phyloP scores from a whole-genome alignment of 192 early-diverging fungal species.

The Podila minutissima region DNA sequence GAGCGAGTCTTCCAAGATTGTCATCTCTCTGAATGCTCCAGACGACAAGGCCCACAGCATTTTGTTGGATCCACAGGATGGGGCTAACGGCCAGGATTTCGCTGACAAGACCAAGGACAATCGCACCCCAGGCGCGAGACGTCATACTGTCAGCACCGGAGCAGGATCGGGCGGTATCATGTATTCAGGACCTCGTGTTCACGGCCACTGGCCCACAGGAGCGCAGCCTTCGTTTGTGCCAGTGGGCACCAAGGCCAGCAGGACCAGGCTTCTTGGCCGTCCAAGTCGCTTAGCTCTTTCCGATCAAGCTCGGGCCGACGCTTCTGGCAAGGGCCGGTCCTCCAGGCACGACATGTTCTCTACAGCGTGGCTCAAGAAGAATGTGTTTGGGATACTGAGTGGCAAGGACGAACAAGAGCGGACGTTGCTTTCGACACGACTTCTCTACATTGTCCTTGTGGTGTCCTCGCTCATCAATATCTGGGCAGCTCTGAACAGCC shows the following conservation, averaged over 20 bases:
- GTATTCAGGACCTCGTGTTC: constrained; percentile 11
- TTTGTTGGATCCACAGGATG: constrained; percentile 21
- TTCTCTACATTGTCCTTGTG: constrained; percentile 30
- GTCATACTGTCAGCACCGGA: constrained; percentile 39
- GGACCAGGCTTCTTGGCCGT: constrained; percentile 24
- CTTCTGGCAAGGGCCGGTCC: not conserved
- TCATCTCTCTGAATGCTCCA: constrained; percentile 38
- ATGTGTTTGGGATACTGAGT: not conserved
- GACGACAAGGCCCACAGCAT: constrained; percentile 33
- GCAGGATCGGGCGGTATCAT: constrained; percentile 13
- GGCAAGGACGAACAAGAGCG: constrained; percentile 20
- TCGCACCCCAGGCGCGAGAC: constrained; percentile 15
- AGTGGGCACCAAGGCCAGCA: constrained; percentile 34
- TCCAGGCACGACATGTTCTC: not conserved
- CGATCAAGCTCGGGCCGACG: not conserved
- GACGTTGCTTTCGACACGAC: constrained; percentile 4
- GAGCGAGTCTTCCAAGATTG: constrained; percentile 28
- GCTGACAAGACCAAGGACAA: constrained; percentile 1
- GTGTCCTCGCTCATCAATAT: constrained; percentile 45
- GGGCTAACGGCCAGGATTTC: constrained; percentile 6
- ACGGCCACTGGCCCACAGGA: constrained; percentile 43
- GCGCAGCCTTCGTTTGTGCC: constrained; percentile 20
- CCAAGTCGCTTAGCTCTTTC: constrained; percentile 16
- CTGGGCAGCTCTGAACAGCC: constrained; percentile 41
- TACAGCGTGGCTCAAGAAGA: constrained; percentile 1